Evolutionary conservation across 306 rosid species (phyloP), one percentile per base, ranked within the genome.

Genomic region (Quercus cerris): DNA sequence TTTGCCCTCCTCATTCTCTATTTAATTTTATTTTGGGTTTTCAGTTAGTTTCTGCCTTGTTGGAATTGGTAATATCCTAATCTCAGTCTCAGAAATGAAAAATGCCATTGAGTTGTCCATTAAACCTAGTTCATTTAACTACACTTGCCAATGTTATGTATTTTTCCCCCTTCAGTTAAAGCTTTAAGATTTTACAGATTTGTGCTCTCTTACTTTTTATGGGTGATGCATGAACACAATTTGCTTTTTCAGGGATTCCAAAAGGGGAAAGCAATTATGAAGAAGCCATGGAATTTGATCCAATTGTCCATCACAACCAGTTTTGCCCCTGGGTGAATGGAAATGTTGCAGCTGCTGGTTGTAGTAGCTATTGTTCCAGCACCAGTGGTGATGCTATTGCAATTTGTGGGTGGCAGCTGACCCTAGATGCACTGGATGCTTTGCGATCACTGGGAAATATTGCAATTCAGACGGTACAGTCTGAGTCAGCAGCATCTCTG

Each of bases 271-370:
- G 93, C 86, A 96, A 91, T 86, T 91, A 90, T 70, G 99, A 96
- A 83, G 93, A 87, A 76, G 88, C 92, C 68, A 79, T 80, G 23
- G 99, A 96, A 76, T 96, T 96, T 83, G 98, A 96, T 81, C 98
- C 99, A 70, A 90, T 93, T 78, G 89, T 77, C 59, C 79, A 93
- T 82, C 99, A 96, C 94, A 93, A 90, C 86, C 96, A 91, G 71
- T 90, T 87, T 80, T 96, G 99, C 74, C 99, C 99, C 30, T 96
- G 99, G 99, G 99, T 96, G 78, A 96, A 96, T 79, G 99, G 97
- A 67, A 96, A 90, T 83, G 99, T 96, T 86, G 97, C 99, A 77
- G 98, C 97, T 80, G 98, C 99, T 86, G 99, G 98, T 71, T 77
- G 92, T 74, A 72, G 78, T 75, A 86, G 82, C 30, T 70, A 88